These are phyloP conservation scores for Elongisporangium senticosum DNA, from an alignment of 352 stramenopile species.

Conservation along the genomic window DNA sequence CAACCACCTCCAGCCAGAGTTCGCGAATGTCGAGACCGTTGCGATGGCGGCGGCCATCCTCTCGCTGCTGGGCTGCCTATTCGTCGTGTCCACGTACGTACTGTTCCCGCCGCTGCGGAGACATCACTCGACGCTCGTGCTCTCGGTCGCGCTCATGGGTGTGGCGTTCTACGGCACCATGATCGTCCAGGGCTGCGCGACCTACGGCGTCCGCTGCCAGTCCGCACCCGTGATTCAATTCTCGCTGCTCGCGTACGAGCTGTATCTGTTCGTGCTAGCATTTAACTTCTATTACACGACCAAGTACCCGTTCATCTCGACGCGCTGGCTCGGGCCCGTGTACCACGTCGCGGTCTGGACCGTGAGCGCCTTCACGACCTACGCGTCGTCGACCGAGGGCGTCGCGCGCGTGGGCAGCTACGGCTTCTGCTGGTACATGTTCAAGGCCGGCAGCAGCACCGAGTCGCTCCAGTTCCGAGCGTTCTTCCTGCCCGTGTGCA, in stretches of 20 bases:
- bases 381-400: constrained; percentile 40
- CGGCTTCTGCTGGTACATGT: constrained; percentile 79
- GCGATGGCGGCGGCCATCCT: constrained; percentile 55
- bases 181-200: constrained; percentile 35
- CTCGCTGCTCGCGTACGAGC: constrained; percentile 67
- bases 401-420: constrained; percentile 58
- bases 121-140: constrained; percentile 69
- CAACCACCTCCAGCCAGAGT: constrained; percentile 35
- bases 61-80: constrained; percentile 67
- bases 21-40: constrained; percentile 44
- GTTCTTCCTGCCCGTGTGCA: constrained; percentile 52
- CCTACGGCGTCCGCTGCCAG: constrained; percentile 55
- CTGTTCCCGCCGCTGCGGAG: constrained; percentile 78
- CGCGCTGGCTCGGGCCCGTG: constrained; percentile 55
- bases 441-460: constrained; percentile 26
- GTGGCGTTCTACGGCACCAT: constrained; percentile 76
- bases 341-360: constrained; percentile 72
- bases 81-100: constrained; percentile 77
- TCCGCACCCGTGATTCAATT: constrained; percentile 63
- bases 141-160: constrained; percentile 80
- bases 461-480: constrained; percentile 58
- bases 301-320: constrained; percentile 81
- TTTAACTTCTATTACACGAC: constrained; percentile 87
- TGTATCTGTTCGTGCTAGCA: constrained; percentile 83
- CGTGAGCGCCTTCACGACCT: constrained; percentile 38